Percentiles rank a stretch among this genome's conserved stretches.
Conservation (phyloP, 2,329 filamentous ascomycete genomes). For the Cytospora chrysosperma region DNA sequence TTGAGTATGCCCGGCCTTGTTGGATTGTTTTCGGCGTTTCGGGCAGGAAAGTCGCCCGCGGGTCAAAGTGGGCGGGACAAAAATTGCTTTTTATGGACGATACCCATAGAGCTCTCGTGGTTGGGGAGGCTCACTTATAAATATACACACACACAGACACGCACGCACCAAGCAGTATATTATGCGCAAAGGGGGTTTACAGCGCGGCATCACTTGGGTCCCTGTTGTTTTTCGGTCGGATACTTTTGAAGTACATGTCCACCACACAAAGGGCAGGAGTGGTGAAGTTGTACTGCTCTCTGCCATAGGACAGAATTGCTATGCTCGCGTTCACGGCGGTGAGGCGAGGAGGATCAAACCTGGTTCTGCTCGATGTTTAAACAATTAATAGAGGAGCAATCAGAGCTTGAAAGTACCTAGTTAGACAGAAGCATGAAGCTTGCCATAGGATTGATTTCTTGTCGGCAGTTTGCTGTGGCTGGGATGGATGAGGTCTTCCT, state of each 20-base stretch:
- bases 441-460: background rate
- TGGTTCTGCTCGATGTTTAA: background rate
- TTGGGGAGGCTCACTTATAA: constrained; percentile 15
- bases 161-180: background rate
- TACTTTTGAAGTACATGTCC: background rate
- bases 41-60: constrained; percentile 11
- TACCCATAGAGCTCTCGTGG: constrained; percentile 30
- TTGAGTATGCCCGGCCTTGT: constrained; percentile 8
- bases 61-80: constrained; percentile 14
- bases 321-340: background rate
- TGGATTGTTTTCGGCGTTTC: constrained; percentile 22
- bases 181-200: background rate
- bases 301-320: background rate
- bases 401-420: background rate
- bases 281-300: background rate
- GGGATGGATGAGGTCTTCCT: background rate
- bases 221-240: background rate
- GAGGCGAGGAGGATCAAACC: background rate
- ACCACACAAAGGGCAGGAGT: background rate
- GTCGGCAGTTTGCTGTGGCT: background rate
- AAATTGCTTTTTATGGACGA: constrained; percentile 31
- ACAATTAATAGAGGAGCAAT: background rate
- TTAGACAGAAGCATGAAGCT: no score
- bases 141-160: background rate
- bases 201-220: background rate